Evolutionary conservation across 768 basidiomycete genomes (phyloP), one percentile per base, ranked within the genome.

Genomic region (Agaricus bisporus): DNA sequence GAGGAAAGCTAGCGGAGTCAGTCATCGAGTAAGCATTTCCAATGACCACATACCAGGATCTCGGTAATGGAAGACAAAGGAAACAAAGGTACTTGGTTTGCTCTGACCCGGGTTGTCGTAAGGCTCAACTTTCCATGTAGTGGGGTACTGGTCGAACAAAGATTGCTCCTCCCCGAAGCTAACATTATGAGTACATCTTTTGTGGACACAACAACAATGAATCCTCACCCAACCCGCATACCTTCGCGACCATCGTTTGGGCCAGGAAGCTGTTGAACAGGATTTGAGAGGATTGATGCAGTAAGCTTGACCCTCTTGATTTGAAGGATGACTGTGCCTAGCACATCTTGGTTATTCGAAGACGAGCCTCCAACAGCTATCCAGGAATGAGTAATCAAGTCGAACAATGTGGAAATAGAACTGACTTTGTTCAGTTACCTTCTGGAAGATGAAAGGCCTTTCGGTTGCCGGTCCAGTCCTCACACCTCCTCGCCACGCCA

Each of bases 31-130:
- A 18, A 17, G 25, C 17, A 32, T 10, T 35, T 32, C 20, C 8
- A 29, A 38, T 45, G 7, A 43, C 45, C 22, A 36, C 50, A 41
- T 56, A 82, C 85, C 80, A 51, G 65, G 68, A 36, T 80, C 70
- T 22, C 82, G 70, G 63, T 88, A 88, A 38, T 81, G 73, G 63
- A 88, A 89, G 2, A 79, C 70, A 61, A 88, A 88, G 14, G 82
- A 79, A 22, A 86, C 81, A 50, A 76, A 79, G n/a, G 83, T 78
- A 37, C 64, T 66, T 5, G 76, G 70, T 54, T 66, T 66, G n/a
- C 61, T 65, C 32, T 61, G 60, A 26, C 64, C 60, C 10, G 62
- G 54, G 25, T 68, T 63, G 28, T 79, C 77, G 58, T 79, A 72
- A 0, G 81, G 70, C 47, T 70, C 66, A 9, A 84, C 73, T 3